Evolutionary conservation across 495 filamentous ascomycete species (phyloP).

Genomic region (Chlorociboria aeruginascens): DNA sequence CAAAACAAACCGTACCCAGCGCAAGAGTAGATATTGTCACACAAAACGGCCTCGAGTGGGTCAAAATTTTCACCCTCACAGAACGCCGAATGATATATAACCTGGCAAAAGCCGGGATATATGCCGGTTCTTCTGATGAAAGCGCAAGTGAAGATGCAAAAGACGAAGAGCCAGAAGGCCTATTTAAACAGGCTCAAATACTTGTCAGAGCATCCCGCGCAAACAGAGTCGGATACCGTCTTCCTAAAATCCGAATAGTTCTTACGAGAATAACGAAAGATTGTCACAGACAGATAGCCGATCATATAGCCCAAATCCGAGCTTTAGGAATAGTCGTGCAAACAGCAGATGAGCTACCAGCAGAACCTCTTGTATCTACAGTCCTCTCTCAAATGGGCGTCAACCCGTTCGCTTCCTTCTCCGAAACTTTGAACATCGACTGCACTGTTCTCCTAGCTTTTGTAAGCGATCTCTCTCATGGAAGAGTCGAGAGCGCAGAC

Average conservation of each 20-base stretch:
- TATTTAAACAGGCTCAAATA: constrained; percentile 45
- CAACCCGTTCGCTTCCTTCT: constrained; percentile 42
- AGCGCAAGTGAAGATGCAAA: constrained; percentile 4
- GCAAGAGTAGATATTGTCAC: constrained; percentile 38
- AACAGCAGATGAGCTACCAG: constrained; percentile 15
- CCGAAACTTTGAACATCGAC: constrained; percentile 54
- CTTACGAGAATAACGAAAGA: neutral
- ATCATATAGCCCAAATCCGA: constrained; percentile 43
- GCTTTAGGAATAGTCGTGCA: constrained; percentile 43
- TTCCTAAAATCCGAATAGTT: constrained; percentile 25
- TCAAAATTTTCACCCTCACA: constrained; percentile 48
- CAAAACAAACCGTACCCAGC: constrained; percentile 14
- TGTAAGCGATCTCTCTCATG: constrained; percentile 59
- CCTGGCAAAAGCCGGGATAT: constrained; percentile 49
- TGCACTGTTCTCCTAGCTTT: constrained; percentile 63
- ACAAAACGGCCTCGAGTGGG: constrained; percentile 37
- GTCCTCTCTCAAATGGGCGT: constrained; percentile 37
- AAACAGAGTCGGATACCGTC: constrained; percentile 42
- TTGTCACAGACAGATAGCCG: constrained; percentile 40
- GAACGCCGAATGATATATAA: constrained; percentile 45
- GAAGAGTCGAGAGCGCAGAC: constrained; percentile 28
- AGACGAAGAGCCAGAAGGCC: constrained; percentile 31
- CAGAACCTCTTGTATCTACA: constrained; percentile 15
- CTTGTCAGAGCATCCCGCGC: constrained; percentile 40
- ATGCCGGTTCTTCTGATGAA: neutral